phyloP scores from a whole-genome alignment of 208 protist genomes.

The Acanthamoeba polyphaga region DNA sequence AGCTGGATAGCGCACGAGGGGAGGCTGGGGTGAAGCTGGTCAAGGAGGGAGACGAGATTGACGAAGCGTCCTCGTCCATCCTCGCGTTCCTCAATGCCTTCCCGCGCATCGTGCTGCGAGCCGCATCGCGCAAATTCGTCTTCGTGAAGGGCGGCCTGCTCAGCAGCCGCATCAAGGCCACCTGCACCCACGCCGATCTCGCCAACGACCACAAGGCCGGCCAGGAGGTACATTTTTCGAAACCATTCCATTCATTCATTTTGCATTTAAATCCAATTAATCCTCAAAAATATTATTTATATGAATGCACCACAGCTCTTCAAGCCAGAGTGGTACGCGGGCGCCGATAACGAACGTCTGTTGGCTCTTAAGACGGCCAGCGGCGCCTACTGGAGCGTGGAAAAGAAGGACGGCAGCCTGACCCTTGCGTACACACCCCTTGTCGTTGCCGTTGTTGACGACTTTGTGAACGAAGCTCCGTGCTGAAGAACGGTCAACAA shows the following conservation, averaged over 20 bases:
- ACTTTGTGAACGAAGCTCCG: too few relatives aligned
- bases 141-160: slow-evolving; percentile 26
- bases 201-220: slow-evolving; percentile 36
- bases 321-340: slow-evolving; percentile 39
- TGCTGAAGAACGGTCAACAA: background rate
- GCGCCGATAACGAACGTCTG: background rate
- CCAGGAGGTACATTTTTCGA: background rate
- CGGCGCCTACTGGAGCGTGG: slow-evolving; percentile 61
- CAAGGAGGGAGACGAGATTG: slow-evolving; percentile 2
- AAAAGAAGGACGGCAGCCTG: slow-evolving; percentile 59
- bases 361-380: slow-evolving; percentile 1
- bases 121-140: slow-evolving; percentile 11
- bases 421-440: background rate
- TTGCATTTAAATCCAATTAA: background rate
- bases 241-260: background rate
- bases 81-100: background rate
- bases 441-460: background rate
- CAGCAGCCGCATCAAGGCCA: slow-evolving; percentile 27
- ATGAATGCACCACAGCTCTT: background rate
- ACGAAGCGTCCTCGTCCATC: slow-evolving; percentile 4
- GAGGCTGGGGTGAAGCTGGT: slow-evolving; percentile 1
- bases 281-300: background rate
- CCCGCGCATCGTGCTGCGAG: slow-evolving; percentile 6
- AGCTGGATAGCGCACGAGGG: background rate
- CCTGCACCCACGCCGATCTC: background rate